Evolutionary conservation across 2,329 filamentous ascomycete genomes (phyloP).

Genomic region (Alternaria longipes): DNA sequence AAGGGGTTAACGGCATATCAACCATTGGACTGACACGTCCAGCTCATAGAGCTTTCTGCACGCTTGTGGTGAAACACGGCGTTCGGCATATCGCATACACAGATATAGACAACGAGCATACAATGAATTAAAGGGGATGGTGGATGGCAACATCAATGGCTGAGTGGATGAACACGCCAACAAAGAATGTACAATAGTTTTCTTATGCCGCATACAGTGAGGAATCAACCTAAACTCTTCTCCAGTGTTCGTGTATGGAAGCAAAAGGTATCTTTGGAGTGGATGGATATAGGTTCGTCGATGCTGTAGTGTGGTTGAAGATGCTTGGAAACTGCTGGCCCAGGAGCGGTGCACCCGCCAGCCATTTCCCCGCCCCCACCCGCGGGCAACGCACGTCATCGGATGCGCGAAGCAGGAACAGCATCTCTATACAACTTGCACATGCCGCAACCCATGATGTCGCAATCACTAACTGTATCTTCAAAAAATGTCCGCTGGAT

Average conservation of each 20-base stretch:
- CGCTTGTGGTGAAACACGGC: not conserved
- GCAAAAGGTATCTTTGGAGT: not conserved
- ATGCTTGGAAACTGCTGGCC: not conserved
- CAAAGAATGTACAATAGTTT: not conserved
- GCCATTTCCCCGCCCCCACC: constrained; percentile 11
- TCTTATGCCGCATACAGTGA: not conserved
- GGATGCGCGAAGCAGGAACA: constrained; percentile 17
- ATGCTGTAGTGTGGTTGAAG: not conserved
- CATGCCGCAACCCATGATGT: constrained; percentile 10
- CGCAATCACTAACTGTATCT: not conserved
- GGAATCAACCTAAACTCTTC: not conserved
- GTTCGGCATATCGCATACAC: not conserved
- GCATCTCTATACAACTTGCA: constrained; percentile 2
- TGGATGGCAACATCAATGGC: not conserved
- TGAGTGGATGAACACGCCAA: not conserved
- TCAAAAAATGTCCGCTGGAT: constrained; percentile 45
- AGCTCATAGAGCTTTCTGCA: not conserved
- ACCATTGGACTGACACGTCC: not conserved
- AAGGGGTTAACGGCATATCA: not conserved
- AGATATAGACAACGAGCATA: not conserved
- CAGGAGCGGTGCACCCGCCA: constrained; percentile 10
- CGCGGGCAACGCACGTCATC: constrained; percentile 31
- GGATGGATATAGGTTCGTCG: not conserved
- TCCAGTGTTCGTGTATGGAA: not conserved
- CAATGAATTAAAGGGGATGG: not conserved